phyloP scores from a whole-genome alignment of 225 moss, liverwort and hornwort genomes.

The Neckera pumila region DNA sequence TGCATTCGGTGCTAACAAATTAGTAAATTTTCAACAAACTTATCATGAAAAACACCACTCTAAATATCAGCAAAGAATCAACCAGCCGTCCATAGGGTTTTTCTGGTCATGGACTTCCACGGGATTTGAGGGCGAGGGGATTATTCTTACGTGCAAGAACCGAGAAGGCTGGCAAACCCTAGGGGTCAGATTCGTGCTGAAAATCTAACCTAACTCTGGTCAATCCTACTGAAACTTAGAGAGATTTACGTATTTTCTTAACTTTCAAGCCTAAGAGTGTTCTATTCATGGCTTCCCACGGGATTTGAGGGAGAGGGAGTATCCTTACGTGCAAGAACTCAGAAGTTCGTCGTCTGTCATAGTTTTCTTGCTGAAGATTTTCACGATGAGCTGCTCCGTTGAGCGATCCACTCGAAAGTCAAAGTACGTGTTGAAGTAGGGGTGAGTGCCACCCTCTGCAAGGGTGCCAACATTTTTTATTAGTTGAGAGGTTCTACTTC shows the following conservation, averaged over 20 bases:
- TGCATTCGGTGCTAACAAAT: no score
- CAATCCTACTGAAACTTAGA: background rate
- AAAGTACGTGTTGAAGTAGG: slow-evolving; percentile 16
- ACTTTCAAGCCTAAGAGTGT: background rate
- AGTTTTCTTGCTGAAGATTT: slow-evolving; percentile 9
- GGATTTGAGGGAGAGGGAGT: background rate
- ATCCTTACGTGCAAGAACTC: slow-evolving; percentile 18
- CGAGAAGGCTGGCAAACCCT: background rate
- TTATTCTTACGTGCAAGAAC: background rate
- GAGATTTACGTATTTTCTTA: background rate
- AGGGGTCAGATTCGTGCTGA: background rate
- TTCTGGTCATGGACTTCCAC: background rate
- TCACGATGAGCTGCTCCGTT: background rate
- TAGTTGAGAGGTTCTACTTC: background rate
- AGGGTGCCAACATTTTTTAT: background rate
- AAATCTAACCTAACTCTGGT: background rate
- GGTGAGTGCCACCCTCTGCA: slow-evolving; percentile 32
- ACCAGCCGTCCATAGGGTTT: no score
- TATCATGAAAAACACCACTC: no score
- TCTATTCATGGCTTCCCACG: background rate
- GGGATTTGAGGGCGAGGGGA: background rate
- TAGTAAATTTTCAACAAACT: no score
- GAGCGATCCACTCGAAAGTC: slow-evolving; percentile 10
- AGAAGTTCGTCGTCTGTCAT: slow-evolving; percentile 24
- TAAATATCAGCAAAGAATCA: no score